Evolutionary conservation across 257 asterid genomes (phyloP).

Genomic region (Handroanthus guayacan): DNA sequence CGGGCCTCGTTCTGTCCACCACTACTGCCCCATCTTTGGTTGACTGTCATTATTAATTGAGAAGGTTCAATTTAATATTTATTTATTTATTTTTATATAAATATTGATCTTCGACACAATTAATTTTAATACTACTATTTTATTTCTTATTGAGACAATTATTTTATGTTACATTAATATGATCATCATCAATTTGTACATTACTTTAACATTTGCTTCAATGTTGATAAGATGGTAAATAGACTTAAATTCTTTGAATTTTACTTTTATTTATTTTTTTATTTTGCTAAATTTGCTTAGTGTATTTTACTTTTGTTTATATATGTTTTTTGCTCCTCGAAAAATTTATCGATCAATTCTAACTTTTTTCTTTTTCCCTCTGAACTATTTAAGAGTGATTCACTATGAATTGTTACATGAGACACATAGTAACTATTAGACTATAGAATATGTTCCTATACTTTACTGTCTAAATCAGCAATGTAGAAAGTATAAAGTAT

Average conservation of each 20-base stretch:
- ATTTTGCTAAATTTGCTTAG: neutral
- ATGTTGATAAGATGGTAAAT: conserved; percentile 2
- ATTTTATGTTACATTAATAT: neutral
- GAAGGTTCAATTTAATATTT: conserved; percentile 27
- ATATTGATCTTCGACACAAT: conserved; percentile 13
- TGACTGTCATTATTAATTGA: conserved; percentile 46
- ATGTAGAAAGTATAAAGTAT: neutral
- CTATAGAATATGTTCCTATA: no score
- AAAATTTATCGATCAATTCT: neutral
- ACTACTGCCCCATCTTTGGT: conserved; percentile 50
- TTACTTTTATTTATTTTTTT: neutral
- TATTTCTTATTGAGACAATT: neutral
- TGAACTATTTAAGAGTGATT: no score
- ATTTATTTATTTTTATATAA: neutral
- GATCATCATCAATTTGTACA: conserved; percentile 16
- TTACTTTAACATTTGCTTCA: neutral
- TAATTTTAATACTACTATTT: neutral
- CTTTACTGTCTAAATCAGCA: neutral
- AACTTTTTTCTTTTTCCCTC: no score
- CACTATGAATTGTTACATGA: no score
- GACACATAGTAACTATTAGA: no score
- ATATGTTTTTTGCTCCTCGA: neutral
- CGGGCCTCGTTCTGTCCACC: conserved; percentile 47
- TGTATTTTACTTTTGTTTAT: neutral
- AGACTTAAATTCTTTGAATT: conserved; percentile 8